Evolutionary conservation across 2,329 filamentous ascomycete genomes (phyloP).

Genomic region (Rhinocladiella mackenziei): DNA sequence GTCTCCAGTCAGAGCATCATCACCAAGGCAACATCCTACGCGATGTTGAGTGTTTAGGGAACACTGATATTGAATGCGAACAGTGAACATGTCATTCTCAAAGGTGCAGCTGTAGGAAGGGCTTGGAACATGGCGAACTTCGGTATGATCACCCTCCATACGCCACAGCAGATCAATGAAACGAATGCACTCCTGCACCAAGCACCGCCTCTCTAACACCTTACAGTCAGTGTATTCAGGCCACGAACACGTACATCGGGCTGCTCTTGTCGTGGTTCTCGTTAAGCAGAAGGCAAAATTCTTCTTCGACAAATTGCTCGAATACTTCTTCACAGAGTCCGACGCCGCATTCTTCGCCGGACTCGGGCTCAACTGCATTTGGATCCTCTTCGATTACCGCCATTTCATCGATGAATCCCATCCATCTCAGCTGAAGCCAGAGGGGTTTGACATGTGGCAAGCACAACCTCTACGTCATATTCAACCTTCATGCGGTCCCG

Average conservation of each 20-base stretch:
- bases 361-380: conserved; percentile 54
- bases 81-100: no score
- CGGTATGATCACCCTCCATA: no score
- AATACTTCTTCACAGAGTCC: conserved; percentile 57
- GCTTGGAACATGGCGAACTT: no score
- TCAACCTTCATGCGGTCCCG: conserved; percentile 37
- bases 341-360: conserved; percentile 57
- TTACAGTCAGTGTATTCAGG: no score
- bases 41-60: no score
- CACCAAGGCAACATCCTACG: no score
- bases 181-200: no score
- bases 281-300: conserved; percentile 55
- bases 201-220: no score
- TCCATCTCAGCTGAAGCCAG: background rate
- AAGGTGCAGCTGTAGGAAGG: no score
- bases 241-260: conserved; percentile 54
- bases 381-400: conserved; percentile 58
- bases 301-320: conserved; percentile 56
- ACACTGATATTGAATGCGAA: no score
- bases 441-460: background rate
- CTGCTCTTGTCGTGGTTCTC: conserved; percentile 50
- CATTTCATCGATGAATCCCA: conserved; percentile 41
- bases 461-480: conserved; percentile 23
- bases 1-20: no score
- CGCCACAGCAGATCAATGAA: no score